Evolutionary conservation across 2,329 filamentous ascomycete species (phyloP).

Genomic region (Zymoseptoria brevis): DNA sequence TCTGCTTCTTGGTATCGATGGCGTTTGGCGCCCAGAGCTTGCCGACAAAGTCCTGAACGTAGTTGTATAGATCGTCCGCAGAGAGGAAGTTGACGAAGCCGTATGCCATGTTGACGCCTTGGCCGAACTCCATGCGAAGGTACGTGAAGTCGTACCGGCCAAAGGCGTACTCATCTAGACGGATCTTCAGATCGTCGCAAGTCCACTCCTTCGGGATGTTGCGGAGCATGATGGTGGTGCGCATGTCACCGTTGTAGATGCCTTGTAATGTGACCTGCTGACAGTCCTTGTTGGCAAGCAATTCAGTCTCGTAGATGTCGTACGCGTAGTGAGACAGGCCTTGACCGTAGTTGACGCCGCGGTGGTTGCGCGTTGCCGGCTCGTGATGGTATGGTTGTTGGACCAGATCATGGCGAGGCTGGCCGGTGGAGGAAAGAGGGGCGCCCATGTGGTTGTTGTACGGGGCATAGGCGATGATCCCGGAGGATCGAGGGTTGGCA

Average conservation of each 20-base stretch:
- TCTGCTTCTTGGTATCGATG: constrained; percentile 66
- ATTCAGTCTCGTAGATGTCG: too few relatives aligned
- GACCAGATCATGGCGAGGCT: too few relatives aligned
- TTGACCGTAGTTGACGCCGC: too few relatives aligned
- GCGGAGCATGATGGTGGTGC: constrained; percentile 67
- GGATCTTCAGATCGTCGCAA: constrained; percentile 55
- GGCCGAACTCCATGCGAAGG: constrained; percentile 61
- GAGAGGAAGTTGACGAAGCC: constrained; percentile 93
- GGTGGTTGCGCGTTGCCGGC: too few relatives aligned
- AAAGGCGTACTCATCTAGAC: constrained; percentile 69
- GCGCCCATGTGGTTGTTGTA: too few relatives aligned
- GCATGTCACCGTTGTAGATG: constrained; percentile 42
- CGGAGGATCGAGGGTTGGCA: not conserved
- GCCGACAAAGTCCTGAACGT: constrained; percentile 48
- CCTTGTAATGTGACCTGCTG: constrained; percentile 16
- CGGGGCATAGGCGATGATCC: not conserved
- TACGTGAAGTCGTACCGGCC: constrained; percentile 95
- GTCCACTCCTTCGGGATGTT: constrained; percentile 91
- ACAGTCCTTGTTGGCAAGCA: not conserved
- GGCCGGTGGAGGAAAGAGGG: too few relatives aligned
- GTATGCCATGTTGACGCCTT: constrained; percentile 69
- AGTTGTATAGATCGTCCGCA: constrained; percentile 62
- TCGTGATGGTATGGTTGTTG: too few relatives aligned
- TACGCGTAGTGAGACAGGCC: too few relatives aligned
- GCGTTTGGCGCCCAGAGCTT: constrained; percentile 51